Percentiles rank a stretch among this genome's conserved stretches.
phyloP scores from a whole-genome alignment of 495 filamentous ascomycete species.

The Hypoxylon cercidicola region DNA sequence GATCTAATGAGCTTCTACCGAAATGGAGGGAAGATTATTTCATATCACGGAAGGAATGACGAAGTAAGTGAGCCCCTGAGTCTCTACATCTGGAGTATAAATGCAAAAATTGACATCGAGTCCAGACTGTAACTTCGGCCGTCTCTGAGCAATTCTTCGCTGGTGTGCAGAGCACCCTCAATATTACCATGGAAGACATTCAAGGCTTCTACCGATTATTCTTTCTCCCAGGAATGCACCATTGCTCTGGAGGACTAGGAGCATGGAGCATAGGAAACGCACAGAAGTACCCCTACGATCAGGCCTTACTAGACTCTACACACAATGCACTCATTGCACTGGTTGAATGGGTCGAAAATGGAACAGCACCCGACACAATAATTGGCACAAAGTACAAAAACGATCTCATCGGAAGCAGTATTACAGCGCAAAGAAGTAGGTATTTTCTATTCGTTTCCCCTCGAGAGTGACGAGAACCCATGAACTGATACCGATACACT shows the following conservation, averaged over 20 bases:
- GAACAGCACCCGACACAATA: constrained; percentile 39
- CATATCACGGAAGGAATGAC: constrained; percentile 58
- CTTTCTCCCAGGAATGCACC: constrained; percentile 37
- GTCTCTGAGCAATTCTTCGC: constrained; percentile 50
- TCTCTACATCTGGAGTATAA: neutral
- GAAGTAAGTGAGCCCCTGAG: constrained; percentile 23
- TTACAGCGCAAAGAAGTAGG: constrained; percentile 42
- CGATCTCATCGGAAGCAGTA: constrained; percentile 35
- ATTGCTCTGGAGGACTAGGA: constrained; percentile 22
- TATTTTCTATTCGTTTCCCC: constrained; percentile 31
- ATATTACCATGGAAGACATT: constrained; percentile 12
- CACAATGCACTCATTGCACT: constrained; percentile 54
- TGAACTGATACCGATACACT: neutral
- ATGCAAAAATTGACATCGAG: neutral
- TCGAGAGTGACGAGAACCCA: no score
- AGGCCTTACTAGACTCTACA: constrained; percentile 50
- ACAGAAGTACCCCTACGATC: constrained; percentile 34
- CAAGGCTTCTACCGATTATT: constrained; percentile 34
- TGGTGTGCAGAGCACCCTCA: constrained; percentile 41
- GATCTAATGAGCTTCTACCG: constrained; percentile 52
- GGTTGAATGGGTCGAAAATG: constrained; percentile 57
- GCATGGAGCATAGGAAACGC: constrained; percentile 11
- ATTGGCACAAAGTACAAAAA: constrained; percentile 47
- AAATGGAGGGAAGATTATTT: constrained; percentile 56
- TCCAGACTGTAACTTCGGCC: constrained; percentile 40